Base-by-base conservation (phyloP, 768 basidiomycete genomes). In the Jaapia argillacea region DNA sequence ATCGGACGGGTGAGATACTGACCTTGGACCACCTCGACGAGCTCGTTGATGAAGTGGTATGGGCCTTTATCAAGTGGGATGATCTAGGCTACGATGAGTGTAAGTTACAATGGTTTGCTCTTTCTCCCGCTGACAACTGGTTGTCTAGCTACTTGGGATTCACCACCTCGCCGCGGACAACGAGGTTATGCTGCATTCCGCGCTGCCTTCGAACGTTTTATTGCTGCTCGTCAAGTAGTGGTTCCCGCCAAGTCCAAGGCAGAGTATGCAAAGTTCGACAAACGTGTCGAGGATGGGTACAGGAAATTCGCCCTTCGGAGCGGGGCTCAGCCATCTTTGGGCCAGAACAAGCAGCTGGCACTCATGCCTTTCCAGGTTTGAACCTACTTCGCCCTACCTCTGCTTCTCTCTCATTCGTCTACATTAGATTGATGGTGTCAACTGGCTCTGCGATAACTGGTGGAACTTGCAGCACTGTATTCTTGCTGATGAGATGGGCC, bases 401-500 rank as follows among this genome's bases (percentile, higher is more conserved):
- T n/a, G n/a, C n/a, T n/a, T n/a, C n/a, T n/a, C n/a, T n/a, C n/a
- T n/a, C n/a, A 36, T 1, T 16, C 3, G 10, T 7, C 39, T 28
- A 57, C 33, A 21, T 21, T 47, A 85, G 82, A 71, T 84, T 5
- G 81, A 85, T 23, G 86, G 85, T 25, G 80, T 88, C 42, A 86
- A 87, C 43, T 89, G 85, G 88, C 67, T 90, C 37, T 81, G 75
- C 50, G 76, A 81, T 50, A 89, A 91, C 48, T 93, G 91, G 91
- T 89, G 83, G 81, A 80, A 75, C 49, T 72, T 68, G 35, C 89
- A 89, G 48, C 77, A 79, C 35, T 89, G 83, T 48, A 93, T 93
- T 49, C 73, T 98, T 18, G 94, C 96, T 2, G 96, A 99, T 57
- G 96, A 98, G 61, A 98, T 99, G 96, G 92, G 92, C 46, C 63